Conservation (phyloP, 176 grass and related monocot species). For the bread wheat (Triticum aestivum) region DNA sequence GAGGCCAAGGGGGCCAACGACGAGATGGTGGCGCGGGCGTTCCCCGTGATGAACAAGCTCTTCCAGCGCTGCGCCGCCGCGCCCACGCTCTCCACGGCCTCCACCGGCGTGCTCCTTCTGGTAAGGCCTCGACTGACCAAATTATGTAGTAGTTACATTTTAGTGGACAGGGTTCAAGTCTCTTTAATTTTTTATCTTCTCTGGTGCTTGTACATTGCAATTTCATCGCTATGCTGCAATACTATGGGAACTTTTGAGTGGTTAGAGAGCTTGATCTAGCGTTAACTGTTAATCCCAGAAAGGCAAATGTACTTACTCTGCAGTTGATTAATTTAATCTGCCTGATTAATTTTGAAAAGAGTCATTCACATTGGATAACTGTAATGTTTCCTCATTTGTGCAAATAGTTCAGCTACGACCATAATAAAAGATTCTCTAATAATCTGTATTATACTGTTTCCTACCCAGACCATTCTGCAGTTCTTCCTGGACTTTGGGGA, state of each 20-base stretch:
- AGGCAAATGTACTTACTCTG: background rate
- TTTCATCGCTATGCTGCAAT: background rate
- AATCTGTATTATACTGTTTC: conserved; percentile 25
- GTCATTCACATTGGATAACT: background rate
- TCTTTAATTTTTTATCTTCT: background rate
- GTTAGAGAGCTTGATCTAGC: background rate
- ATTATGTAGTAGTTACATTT: background rate
- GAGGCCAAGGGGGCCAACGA: conserved; percentile 48
- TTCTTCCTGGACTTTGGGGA: conserved; percentile 99
- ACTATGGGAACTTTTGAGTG: background rate
- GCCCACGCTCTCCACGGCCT: conserved; percentile 60
- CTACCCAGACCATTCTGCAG: conserved; percentile 78
- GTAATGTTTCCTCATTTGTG: conserved; percentile 19
- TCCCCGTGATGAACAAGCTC: conserved; percentile 85
- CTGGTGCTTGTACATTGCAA: background rate
- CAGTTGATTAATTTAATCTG: background rate
- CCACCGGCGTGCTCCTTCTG: conserved; percentile 72
- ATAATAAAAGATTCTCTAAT: background rate
- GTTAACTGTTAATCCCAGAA: conserved; percentile 14
- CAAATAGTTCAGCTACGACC: conserved; percentile 2
- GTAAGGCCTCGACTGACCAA: conserved; percentile 26
- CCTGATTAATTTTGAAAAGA: background rate
- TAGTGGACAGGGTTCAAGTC: background rate
- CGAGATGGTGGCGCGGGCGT: conserved; percentile 82
- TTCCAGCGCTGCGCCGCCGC: conserved; percentile 81